phyloP scores from a whole-genome alignment of 2,329 filamentous ascomycete species.

The Hypoxylon sp. region DNA sequence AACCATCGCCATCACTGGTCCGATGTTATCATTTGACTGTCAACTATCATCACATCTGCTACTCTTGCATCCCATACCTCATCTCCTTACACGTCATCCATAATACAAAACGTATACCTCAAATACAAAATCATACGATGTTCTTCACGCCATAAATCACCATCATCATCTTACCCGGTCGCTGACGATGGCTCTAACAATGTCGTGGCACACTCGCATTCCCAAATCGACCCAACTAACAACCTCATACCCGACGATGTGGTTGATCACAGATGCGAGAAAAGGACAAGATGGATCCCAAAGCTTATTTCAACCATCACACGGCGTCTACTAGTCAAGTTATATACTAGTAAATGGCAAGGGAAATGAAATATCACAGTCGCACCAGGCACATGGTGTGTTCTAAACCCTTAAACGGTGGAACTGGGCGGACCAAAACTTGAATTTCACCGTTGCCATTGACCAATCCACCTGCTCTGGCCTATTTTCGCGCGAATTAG shows the following conservation, averaged over 20 bases:
- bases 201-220: not conserved
- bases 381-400: not conserved
- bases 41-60: too few relatives aligned
- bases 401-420: not conserved
- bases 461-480: not conserved
- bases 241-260: constrained; percentile 1
- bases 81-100: too few relatives aligned
- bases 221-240: constrained; percentile 1
- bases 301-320: constrained; percentile 24
- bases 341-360: too few relatives aligned
- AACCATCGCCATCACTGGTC: too few relatives aligned
- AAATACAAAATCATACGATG: not conserved
- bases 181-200: too few relatives aligned
- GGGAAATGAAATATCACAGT: too few relatives aligned
- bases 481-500: not conserved
- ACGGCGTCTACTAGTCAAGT: not conserved
- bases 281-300: not conserved
- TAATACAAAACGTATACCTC: too few relatives aligned
- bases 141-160: not conserved
- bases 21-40: too few relatives aligned
- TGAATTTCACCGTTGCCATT: not conserved
- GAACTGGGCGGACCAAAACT: too few relatives aligned
- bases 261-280: constrained; percentile 1
- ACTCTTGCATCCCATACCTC: too few relatives aligned
- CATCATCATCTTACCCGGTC: not conserved